A percentile compares a stretch with the other conserved stretches of the same genome.
Conservation (phyloP, 139 green algal species). For the Pseudopediastrum boryanum region DNA sequence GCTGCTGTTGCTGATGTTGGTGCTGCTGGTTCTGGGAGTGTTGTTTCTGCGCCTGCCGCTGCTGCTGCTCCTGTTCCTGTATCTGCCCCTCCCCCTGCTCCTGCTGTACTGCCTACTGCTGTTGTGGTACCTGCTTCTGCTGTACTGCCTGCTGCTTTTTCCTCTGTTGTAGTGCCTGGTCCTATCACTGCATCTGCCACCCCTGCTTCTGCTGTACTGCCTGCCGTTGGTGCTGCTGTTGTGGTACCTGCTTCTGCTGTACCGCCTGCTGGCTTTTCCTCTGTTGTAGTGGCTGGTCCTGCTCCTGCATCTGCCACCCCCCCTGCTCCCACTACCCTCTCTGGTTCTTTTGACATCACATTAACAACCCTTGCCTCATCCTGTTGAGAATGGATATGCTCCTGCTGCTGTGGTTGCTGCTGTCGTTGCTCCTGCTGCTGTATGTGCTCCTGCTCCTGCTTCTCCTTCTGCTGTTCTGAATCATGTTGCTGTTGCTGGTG, state of each 20-base stretch:
- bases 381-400: too few relatives aligned
- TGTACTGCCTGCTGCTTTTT: not conserved
- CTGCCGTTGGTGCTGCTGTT: not conserved
- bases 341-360: too few relatives aligned
- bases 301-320: conserved; percentile 13
- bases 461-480: not conserved
- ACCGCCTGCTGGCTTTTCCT: not conserved
- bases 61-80: conserved; percentile 18
- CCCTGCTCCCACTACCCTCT: too few relatives aligned
- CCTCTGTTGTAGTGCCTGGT: not conserved
- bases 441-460: conserved; percentile 22
- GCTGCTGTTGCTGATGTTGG: not conserved
- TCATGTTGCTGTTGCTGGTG: not conserved
- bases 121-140: conserved; percentile 14
- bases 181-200: conserved; percentile 13
- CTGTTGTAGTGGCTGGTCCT: not conserved
- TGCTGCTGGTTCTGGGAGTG: not conserved
- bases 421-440: not conserved
- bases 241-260: conserved; percentile 14
- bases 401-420: conserved; percentile 2
- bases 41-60: not conserved
- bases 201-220: not conserved
- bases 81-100: conserved; percentile 1
- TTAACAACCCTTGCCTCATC: too few relatives aligned
- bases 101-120: not conserved